Evolutionary conservation across 176 grass and related monocot species (phyloP).

Genomic region (Phoenix roebelenii): DNA sequence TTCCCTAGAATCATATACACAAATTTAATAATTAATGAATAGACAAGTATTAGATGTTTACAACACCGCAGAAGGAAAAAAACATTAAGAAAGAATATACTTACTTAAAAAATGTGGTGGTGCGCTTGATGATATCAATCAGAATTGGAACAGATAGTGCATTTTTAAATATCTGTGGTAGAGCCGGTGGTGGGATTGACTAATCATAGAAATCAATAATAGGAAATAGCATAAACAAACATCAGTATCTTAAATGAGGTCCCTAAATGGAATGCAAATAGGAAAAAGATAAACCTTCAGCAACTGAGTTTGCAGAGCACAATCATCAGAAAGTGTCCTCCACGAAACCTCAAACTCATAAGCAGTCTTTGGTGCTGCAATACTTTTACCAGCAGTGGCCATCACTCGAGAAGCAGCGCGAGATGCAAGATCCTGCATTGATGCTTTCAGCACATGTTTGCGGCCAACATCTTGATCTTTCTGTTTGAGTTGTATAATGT

Average conservation of each 20-base stretch:
- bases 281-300: slow-evolving; percentile 51
- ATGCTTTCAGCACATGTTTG: slow-evolving; percentile 38
- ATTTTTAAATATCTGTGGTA: slow-evolving; percentile 90
- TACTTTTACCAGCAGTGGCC: slow-evolving; percentile 38
- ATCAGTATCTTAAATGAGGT: background rate
- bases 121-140: slow-evolving; percentile 78
- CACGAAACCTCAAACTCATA: slow-evolving; percentile 98
- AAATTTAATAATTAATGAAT: background rate
- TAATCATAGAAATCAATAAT: slow-evolving; percentile 30
- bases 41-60: no score
- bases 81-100: slow-evolving; percentile 10
- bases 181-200: slow-evolving; percentile 50
- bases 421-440: slow-evolving; percentile 62
- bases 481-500: slow-evolving; percentile 25
- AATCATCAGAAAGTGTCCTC: slow-evolving; percentile 72
- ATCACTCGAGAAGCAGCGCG: slow-evolving; percentile 65
- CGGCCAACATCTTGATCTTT: slow-evolving; percentile 20
- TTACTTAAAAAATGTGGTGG: slow-evolving; percentile 56
- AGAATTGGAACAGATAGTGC: slow-evolving; percentile 71
- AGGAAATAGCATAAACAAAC: no score
- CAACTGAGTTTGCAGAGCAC: slow-evolving; percentile 44
- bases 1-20: slow-evolving; percentile 39
- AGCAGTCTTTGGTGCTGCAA: slow-evolving; percentile 66
- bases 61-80: no score
- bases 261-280: background rate